Evolutionary conservation across 495 filamentous ascomycete species (phyloP), one percentile per base, ranked within the genome.

Genomic region (Hypoxylon trugodes): DNA sequence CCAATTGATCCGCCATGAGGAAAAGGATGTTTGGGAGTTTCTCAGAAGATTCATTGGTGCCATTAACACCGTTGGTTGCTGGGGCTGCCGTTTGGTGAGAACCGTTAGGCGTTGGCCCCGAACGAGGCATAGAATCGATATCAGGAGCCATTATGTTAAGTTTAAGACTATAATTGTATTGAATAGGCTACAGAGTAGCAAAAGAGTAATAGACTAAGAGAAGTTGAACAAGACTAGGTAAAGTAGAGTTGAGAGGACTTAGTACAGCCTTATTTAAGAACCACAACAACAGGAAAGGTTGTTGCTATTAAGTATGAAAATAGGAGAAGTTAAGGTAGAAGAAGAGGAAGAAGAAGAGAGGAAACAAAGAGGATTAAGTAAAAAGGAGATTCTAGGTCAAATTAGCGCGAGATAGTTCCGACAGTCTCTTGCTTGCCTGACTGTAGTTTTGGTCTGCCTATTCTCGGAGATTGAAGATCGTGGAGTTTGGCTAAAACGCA

Each of bases 1-100:
- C 88, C 74, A 96, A 86, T 78, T 96, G 92, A 76, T 96, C 92
- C 38, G 92, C 92, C 90, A 96, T 94, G 74, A 96, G 91, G 76
- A 90, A 91, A 45, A 92, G 82, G 62, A 92, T 89, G 74, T 92
- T 92, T 33, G 88, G 89, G 71, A 81, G 85, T 21, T 67, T 74
- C 8, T 37, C 9, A 13, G 53, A 38, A 43, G 57, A 37, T 28
- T 52, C 47, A 13, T 45, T 33, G 30, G 41, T 25, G 12, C 53
- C 51, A 15, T 53, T 42, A n/a, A 22, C 19, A 12, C 60, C 66
- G 67, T 77, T 72, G 32, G 41, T 30, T 33, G 48, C 56, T 15
- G 32, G 58, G 42, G 62, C 33, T 30, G 65, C 33, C 28, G 60
- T 46, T 42, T 50, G 45, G 35, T 57, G 32, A 18, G 36, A 26